Evolutionary conservation across 768 basidiomycete genomes (phyloP).

Genomic region (Tulasnella sp.): DNA sequence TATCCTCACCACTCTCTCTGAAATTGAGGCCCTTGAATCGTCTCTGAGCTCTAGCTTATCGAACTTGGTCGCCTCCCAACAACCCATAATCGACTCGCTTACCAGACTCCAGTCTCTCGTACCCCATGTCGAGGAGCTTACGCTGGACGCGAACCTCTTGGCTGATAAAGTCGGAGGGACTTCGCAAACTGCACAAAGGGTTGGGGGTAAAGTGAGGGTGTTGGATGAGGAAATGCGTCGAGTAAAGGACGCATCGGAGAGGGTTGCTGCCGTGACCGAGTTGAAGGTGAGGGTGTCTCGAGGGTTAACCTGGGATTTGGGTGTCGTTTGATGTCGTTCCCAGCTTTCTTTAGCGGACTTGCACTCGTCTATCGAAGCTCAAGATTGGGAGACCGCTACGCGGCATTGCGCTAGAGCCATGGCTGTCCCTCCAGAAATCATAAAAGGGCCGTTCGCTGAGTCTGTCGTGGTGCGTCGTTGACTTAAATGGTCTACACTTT

Average conservation of each 20-base stretch:
- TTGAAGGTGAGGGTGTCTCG: constrained; percentile 64
- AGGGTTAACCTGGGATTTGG: background rate
- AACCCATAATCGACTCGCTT: constrained; percentile 61
- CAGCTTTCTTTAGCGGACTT: constrained; percentile 62
- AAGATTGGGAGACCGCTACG: constrained; percentile 95
- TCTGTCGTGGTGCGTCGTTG: constrained; percentile 65
- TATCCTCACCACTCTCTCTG: constrained; percentile 67
- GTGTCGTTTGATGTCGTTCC: constrained; percentile 34
- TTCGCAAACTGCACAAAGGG: constrained; percentile 74
- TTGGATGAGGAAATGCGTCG: constrained; percentile 92
- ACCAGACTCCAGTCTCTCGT: constrained; percentile 55
- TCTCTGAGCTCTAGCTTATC: constrained; percentile 70
- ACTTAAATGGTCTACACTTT: constrained; percentile 13
- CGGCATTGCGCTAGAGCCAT: constrained; percentile 88
- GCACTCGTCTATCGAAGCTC: constrained; percentile 59
- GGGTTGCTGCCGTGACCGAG: constrained; percentile 90
- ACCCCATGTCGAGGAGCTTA: constrained; percentile 60
- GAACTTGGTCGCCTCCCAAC: constrained; percentile 61
- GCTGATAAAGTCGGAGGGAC: constrained; percentile 61
- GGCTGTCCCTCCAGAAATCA: constrained; percentile 71
- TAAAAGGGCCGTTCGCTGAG: constrained; percentile 80
- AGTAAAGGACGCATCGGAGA: constrained; percentile 84
- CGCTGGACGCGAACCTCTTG: constrained; percentile 53
- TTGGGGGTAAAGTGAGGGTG: constrained; percentile 83
- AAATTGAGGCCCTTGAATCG: constrained; percentile 67